phyloP scores from a whole-genome alignment of 2,329 filamentous ascomycete species.

The Hymenoscyphus fraxineus region DNA sequence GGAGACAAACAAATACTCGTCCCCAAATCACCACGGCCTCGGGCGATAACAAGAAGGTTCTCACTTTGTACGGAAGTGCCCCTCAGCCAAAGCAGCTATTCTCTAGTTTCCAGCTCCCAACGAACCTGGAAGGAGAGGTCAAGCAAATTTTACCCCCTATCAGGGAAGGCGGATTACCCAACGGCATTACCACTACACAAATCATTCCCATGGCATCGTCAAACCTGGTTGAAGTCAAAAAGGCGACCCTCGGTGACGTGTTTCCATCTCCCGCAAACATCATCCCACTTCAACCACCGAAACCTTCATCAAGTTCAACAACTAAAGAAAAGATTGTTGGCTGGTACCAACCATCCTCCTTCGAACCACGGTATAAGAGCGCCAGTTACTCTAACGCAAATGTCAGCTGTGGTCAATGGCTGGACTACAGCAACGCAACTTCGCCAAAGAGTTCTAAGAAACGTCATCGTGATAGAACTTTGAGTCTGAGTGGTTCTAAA shows the following conservation, averaged over 20 bases:
- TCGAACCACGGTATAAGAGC: constrained; percentile 39
- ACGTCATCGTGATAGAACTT: constrained; percentile 67
- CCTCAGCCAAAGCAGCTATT: constrained; percentile 75
- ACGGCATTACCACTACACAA: constrained; percentile 67
- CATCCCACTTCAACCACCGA: constrained; percentile 65
- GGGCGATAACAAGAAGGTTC: constrained; percentile 53
- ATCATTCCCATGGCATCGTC: constrained; percentile 52
- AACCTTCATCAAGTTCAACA: constrained; percentile 65
- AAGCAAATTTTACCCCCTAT: constrained; percentile 42
- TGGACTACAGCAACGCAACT: constrained; percentile 64
- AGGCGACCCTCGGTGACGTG: constrained; percentile 65
- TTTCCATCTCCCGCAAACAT: constrained; percentile 67
- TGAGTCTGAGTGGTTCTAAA: constrained; percentile 63
- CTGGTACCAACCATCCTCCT: constrained; percentile 41
- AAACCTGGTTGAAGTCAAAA: constrained; percentile 43
- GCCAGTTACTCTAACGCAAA: constrained; percentile 59
- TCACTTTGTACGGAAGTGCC: constrained; percentile 75
- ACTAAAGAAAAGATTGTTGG: constrained; percentile 51
- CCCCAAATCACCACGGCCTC: constrained; percentile 37
- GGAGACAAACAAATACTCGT: constrained; percentile 4
- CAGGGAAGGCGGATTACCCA: constrained; percentile 65
- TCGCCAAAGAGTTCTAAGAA: constrained; percentile 51
- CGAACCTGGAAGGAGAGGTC: constrained; percentile 35
- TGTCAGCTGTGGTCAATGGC: constrained; percentile 65
- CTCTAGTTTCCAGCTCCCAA: constrained; percentile 69